These are phyloP conservation scores for Rhizomucor miehei DNA, from an alignment of 371 early-diverging fungal species.

Conservation along the genomic window DNA sequence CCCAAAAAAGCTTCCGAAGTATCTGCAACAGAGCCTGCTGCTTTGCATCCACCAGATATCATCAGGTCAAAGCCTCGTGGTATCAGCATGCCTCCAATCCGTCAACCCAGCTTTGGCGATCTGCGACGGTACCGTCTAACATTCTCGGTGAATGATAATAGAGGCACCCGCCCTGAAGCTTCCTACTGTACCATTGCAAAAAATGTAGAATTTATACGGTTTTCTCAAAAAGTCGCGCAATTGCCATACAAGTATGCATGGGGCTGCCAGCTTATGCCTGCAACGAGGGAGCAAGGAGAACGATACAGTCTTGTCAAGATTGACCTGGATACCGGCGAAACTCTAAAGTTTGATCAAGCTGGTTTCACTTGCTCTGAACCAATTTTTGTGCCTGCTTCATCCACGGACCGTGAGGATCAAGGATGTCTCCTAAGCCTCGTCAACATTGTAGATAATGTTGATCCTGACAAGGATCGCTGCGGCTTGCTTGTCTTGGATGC, in stretches of 20 bases:
- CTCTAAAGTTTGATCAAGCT: constrained; percentile 14
- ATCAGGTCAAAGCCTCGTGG: constrained; percentile 8
- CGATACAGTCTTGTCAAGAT: constrained; percentile 37
- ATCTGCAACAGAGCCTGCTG: no score
- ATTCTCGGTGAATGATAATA: neutral
- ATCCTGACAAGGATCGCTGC: constrained; percentile 30
- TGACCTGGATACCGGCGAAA: constrained; percentile 22
- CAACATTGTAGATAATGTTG: constrained; percentile 14
- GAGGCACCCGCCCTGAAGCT: no score
- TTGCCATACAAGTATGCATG: constrained; percentile 42
- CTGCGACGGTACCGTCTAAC: constrained; percentile 22
- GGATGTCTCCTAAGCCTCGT: constrained; percentile 56
- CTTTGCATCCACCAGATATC: neutral
- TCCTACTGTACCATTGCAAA: constrained; percentile 18
- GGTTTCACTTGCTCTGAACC: constrained; percentile 59
- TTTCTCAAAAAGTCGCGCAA: constrained; percentile 6
- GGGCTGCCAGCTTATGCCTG: constrained; percentile 34
- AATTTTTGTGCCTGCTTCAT: constrained; percentile 58
- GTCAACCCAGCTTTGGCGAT: constrained; percentile 30
- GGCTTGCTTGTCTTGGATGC: constrained; percentile 61
- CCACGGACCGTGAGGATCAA: constrained; percentile 54
- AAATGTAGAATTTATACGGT: constrained; percentile 52
- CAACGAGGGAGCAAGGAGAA: constrained; percentile 5
- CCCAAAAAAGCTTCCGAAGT: neutral
- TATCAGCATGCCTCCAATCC: constrained; percentile 13